These are phyloP conservation scores for Rosa hybrid DNA, from an alignment of 331 rosid genomes.

Conservation along the genomic window DNA sequence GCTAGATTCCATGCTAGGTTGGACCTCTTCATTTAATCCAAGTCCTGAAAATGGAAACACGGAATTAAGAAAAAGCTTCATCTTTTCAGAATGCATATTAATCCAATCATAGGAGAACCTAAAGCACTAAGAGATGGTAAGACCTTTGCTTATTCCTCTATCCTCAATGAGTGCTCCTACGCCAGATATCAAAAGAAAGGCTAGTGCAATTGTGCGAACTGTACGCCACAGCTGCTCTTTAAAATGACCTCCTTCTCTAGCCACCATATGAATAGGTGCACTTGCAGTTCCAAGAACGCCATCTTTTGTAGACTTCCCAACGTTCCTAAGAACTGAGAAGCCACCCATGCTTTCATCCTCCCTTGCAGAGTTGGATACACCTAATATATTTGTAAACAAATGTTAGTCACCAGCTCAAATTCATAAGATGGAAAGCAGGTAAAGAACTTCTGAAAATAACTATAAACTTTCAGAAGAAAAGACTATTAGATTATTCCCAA, in stretches of 20 bases:
- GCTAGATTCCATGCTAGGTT: conserved; percentile 68
- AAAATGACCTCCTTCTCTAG: conserved; percentile 63
- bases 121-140: conserved; percentile 27
- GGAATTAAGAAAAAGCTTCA: conserved; percentile 23
- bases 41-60: conserved; percentile 44
- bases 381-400: conserved; percentile 38
- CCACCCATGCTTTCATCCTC: conserved; percentile 55
- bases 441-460: background rate
- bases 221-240: conserved; percentile 83
- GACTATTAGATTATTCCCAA: background rate
- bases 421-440: background rate
- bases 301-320: conserved; percentile 59
- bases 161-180: conserved; percentile 76
- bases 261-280: conserved; percentile 83
- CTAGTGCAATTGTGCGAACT: conserved; percentile 59
- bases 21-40: conserved; percentile 68
- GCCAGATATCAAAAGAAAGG: conserved; percentile 71
- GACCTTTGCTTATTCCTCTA: conserved; percentile 80
- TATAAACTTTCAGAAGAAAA: background rate
- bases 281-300: conserved; percentile 74
- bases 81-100: conserved; percentile 20
- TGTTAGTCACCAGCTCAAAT: conserved; percentile 6
- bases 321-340: conserved; percentile 56
- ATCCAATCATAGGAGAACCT: background rate
- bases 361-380: conserved; percentile 51